Evolutionary conservation across 2,329 filamentous ascomycete species (phyloP).

Genomic region (Chaetomiaceae sp.): DNA sequence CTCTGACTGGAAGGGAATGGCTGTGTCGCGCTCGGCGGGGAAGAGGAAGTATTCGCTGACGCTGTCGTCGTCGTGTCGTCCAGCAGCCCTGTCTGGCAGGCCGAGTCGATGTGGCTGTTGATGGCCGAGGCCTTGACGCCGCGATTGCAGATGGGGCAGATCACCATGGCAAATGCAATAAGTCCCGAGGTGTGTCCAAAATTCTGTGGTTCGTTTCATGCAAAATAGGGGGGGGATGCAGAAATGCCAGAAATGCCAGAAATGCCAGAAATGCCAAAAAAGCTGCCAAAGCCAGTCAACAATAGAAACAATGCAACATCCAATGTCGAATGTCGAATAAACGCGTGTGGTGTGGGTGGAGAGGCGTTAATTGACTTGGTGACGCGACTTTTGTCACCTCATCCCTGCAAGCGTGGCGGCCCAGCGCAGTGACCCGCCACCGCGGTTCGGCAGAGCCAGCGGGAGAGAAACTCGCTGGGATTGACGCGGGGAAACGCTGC

Average conservation of each 20-base stretch:
- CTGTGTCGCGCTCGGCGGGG: slow-evolving; percentile 32
- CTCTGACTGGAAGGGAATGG: slow-evolving; percentile 29
- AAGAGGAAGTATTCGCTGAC: slow-evolving; percentile 17
- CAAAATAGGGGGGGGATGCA: no score
- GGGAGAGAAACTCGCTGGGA: neutral
- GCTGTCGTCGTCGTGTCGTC: slow-evolving; percentile 40
- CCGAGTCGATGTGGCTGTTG: slow-evolving; percentile 86
- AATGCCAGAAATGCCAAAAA: no score
- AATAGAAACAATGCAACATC: no score
- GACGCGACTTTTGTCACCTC: neutral
- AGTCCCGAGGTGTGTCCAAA: neutral
- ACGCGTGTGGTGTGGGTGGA: no score
- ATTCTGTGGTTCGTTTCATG: no score
- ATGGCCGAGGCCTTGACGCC: slow-evolving; percentile 69
- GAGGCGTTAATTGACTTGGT: neutral
- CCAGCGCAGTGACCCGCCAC: slow-evolving; percentile 14
- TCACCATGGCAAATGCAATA: slow-evolving; percentile 44
- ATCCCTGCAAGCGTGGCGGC: neutral
- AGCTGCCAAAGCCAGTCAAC: no score
- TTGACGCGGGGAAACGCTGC: neutral
- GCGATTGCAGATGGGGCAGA: slow-evolving; percentile 77
- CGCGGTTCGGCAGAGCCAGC: slow-evolving; percentile 17
- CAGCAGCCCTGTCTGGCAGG: slow-evolving; percentile 64
- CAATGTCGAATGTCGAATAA: no score
- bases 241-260: no score